phyloP scores from a whole-genome alignment of 345 rosid species.

The Punica granatum region DNA sequence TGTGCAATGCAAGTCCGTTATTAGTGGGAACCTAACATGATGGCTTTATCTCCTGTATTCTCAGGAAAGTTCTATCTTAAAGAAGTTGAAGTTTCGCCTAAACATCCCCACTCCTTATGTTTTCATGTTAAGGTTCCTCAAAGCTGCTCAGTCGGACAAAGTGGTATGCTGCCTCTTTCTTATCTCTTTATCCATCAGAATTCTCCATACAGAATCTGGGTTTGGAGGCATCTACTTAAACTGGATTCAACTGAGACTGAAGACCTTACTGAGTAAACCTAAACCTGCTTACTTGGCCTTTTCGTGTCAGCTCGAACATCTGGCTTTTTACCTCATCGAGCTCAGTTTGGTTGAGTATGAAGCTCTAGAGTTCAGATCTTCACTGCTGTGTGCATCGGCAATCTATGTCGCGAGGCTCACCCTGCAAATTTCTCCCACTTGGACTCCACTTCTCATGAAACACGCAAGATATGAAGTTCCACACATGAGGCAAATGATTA shows the following conservation, averaged over 20 bases:
- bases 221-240: neutral
- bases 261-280: neutral
- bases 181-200: neutral
- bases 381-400: slow-evolving; percentile 87
- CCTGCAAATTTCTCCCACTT: slow-evolving; percentile 50
- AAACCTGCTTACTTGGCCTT: slow-evolving; percentile 5
- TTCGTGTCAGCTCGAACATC: slow-evolving; percentile 61
- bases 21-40: neutral
- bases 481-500: slow-evolving; percentile 47
- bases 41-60: slow-evolving; percentile 20
- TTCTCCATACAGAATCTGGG: neutral
- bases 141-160: slow-evolving; percentile 78
- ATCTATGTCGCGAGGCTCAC: slow-evolving; percentile 74
- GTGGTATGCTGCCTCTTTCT: slow-evolving; percentile 32
- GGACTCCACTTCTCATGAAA: slow-evolving; percentile 63
- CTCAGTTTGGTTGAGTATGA: slow-evolving; percentile 72
- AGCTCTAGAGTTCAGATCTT: slow-evolving; percentile 70
- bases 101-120: slow-evolving; percentile 84
- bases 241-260: neutral
- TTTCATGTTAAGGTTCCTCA: slow-evolving; percentile 89
- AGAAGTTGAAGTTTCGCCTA: slow-evolving; percentile 70
- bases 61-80: slow-evolving; percentile 78
- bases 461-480: slow-evolving; percentile 55
- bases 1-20: no score
- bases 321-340: slow-evolving; percentile 81